phyloP scores from a whole-genome alignment of 495 filamentous ascomycete species.

The Neurospora sp. region DNA sequence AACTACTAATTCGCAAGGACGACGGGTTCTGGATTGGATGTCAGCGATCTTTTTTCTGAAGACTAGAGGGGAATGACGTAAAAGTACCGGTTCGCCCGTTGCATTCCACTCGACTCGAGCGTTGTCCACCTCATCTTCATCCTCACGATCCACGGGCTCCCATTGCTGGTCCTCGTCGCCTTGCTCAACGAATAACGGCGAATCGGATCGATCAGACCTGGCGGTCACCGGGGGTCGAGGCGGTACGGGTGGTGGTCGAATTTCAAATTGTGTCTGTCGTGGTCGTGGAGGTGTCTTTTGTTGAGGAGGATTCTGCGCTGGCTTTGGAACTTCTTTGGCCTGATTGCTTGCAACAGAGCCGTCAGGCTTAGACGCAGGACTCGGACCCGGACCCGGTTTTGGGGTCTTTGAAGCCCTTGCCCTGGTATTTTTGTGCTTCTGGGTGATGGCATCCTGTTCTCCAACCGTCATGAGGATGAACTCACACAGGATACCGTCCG shows the following conservation, averaged over 20 bases:
- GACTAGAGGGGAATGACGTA: background rate
- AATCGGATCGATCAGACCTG: slow-evolving; percentile 57
- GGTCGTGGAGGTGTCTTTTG: slow-evolving; percentile 9
- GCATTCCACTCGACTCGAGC: slow-evolving; percentile 69
- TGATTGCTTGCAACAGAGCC: slow-evolving; percentile 18
- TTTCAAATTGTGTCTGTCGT: slow-evolving; percentile 22
- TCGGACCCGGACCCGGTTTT: slow-evolving; percentile 25
- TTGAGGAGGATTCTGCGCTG: slow-evolving; percentile 5
- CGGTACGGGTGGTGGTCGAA: slow-evolving; percentile 29
- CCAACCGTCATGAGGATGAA: slow-evolving; percentile 93
- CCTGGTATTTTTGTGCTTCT: slow-evolving; percentile 31
- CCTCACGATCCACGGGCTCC: slow-evolving; percentile 66
- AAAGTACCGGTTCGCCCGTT: slow-evolving; percentile 42
- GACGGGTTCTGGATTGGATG: slow-evolving; percentile 22
- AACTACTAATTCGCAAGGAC: slow-evolving; percentile 26
- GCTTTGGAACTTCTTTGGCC: background rate
- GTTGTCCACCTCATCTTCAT: slow-evolving; percentile 55
- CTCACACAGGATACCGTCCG: slow-evolving; percentile 66
- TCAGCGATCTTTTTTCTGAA: slow-evolving; percentile 14
- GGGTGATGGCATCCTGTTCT: slow-evolving; percentile 44
- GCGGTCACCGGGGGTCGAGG: slow-evolving; percentile 47
- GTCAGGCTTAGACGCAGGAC: slow-evolving; percentile 21
- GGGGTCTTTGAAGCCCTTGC: slow-evolving; percentile 18
- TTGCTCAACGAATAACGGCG: slow-evolving; percentile 60
- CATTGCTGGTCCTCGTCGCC: slow-evolving; percentile 65